Conservation (phyloP, 139 green algal genomes). For the Micractinium conductrix region DNA sequence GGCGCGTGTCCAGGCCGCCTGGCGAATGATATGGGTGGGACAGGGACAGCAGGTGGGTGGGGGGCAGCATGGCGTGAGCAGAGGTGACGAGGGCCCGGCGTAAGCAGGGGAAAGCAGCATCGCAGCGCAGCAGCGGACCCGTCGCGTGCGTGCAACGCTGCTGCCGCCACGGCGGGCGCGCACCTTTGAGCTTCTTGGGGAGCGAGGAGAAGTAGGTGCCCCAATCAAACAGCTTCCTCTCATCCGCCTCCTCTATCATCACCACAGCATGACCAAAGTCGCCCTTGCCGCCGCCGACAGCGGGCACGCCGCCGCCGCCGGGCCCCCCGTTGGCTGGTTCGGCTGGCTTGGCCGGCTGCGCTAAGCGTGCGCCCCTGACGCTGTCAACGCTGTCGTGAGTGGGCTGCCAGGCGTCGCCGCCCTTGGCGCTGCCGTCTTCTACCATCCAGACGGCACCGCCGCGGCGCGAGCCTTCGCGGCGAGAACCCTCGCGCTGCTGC, state of each 20-base stretch:
- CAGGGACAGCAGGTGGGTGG: no score
- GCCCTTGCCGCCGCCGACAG: background rate
- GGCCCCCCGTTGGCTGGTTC: no score
- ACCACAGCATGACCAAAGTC: background rate
- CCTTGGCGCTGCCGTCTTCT: background rate
- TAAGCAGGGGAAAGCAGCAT: no score
- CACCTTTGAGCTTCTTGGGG: conserved; percentile 36
- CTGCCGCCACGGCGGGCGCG: no score
- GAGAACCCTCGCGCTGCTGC: background rate
- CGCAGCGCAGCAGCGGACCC: no score
- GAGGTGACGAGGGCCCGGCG: no score
- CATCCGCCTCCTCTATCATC: background rate
- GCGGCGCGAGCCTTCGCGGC: background rate
- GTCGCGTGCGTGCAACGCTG: no score
- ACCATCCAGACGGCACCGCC: background rate
- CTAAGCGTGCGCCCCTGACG: no score
- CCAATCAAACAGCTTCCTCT: conserved; percentile 2
- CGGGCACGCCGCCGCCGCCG: background rate
- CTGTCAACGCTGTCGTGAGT: no score
- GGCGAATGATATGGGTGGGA: no score
- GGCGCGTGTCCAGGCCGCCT: conserved; percentile 40
- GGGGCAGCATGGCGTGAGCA: no score
- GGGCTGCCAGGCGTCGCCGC: background rate
- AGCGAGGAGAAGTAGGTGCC: conserved; percentile 12
- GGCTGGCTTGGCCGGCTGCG: no score